Evolutionary conservation across 345 rosid species (phyloP).

Genomic region (Melaleuca quinquenervia): DNA sequence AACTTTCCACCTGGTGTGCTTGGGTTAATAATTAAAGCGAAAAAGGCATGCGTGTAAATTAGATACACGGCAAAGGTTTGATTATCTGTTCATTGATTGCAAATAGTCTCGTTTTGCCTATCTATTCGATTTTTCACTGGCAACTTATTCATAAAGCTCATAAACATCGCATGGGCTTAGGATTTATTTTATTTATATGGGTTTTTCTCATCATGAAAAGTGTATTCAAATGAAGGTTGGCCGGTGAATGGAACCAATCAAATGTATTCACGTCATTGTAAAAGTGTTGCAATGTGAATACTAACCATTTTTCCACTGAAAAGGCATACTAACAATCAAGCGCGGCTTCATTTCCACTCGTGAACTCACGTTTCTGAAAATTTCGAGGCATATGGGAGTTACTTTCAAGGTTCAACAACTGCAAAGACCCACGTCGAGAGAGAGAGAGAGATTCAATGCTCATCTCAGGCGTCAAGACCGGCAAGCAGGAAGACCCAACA

Average conservation of each 20-base stretch:
- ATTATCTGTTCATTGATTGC: neutral
- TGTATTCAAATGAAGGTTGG: neutral
- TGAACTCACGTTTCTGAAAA: too few relatives aligned
- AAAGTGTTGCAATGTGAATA: neutral
- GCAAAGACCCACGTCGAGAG: neutral
- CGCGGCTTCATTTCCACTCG: too few relatives aligned
- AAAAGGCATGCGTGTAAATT: neutral
- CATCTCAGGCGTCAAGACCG: neutral
- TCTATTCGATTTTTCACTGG: neutral
- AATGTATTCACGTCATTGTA: neutral
- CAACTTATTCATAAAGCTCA: neutral
- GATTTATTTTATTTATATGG: neutral
- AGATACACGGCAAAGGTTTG: neutral
- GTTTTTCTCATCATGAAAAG: neutral
- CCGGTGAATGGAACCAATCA: neutral
- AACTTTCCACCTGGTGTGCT: neutral
- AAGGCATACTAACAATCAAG: neutral
- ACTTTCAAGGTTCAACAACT: too few relatives aligned
- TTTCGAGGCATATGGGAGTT: too few relatives aligned
- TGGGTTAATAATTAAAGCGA: neutral
- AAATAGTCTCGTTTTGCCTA: neutral
- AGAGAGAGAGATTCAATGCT: too few relatives aligned
- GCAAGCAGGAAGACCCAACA: too few relatives aligned
- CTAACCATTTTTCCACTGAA: too few relatives aligned
- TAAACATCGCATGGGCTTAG: neutral